phyloP scores from a whole-genome alignment of 129 eudicot species.

The Smallanthus sonchifolius region DNA sequence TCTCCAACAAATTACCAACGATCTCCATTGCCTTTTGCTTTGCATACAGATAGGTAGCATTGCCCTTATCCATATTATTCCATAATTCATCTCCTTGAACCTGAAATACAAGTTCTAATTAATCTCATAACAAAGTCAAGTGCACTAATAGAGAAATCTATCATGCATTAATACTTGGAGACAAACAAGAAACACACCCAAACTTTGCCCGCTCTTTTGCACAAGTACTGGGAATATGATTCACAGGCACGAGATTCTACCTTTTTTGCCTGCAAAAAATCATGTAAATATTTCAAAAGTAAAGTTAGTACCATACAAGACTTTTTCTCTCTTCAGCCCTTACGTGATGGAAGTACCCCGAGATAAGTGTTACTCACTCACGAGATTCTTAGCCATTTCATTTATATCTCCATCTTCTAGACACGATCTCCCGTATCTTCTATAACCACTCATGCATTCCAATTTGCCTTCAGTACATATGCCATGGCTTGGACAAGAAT shows the following conservation, averaged over 20 bases:
- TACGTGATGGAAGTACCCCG: conserved; percentile 21
- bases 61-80: conserved; percentile 43
- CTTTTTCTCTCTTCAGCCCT: conserved; percentile 1
- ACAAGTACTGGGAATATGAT: conserved; percentile 58
- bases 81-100: conserved; percentile 50
- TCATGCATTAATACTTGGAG: conserved; percentile 2
- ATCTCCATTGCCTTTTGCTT: conserved; percentile 57
- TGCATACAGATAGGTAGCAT: conserved; percentile 38
- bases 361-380: conserved; percentile 45
- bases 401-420: conserved; percentile 76
- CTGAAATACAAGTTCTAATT: conserved; percentile 35
- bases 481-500: conserved; percentile 90
- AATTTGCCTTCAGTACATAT: conserved; percentile 67
- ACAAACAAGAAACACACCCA: conserved; percentile 59
- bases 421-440: conserved; percentile 67
- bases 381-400: conserved; percentile 71
- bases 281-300: conserved; percentile 10
- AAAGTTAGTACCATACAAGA: not conserved
- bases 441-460: conserved; percentile 66
- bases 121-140: not conserved
- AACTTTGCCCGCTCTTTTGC: conserved; percentile 50
- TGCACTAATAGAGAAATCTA: not conserved
- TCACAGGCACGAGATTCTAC: conserved; percentile 59
- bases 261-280: conserved; percentile 60
- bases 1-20: conserved; percentile 47